Evolutionary conservation across 2,329 filamentous ascomycete genomes (phyloP).

Genomic region (Aspergillus pseudoviridinutans): DNA sequence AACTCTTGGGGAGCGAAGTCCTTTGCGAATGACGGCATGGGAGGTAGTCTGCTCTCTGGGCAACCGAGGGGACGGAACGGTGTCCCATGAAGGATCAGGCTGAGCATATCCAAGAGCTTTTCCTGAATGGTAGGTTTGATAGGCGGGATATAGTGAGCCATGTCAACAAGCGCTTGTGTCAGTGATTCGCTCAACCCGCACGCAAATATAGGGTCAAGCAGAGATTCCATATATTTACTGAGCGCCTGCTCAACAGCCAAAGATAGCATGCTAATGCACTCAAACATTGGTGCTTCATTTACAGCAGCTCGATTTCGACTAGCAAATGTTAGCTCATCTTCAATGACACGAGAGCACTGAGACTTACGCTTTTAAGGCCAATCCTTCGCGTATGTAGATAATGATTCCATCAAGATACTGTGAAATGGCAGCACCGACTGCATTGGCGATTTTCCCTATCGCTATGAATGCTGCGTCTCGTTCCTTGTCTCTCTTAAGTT

Average conservation of each 20-base stretch:
- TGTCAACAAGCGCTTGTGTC: slow-evolving; percentile 92
- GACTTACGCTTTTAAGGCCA: slow-evolving; percentile 68
- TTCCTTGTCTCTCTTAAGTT: slow-evolving; percentile 93
- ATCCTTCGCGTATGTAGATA: slow-evolving; percentile 85
- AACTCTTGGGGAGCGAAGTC: slow-evolving; percentile 82
- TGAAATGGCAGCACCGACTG: slow-evolving; percentile 89
- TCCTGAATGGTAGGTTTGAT: slow-evolving; percentile 92
- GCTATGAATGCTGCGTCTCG: slow-evolving; percentile 91
- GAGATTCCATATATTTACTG: slow-evolving; percentile 96
- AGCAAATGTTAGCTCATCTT: slow-evolving; percentile 25
- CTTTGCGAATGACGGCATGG: slow-evolving; percentile 78
- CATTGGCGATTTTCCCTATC: slow-evolving; percentile 93
- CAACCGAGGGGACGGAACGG: slow-evolving; percentile 90
- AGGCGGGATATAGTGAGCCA: slow-evolving; percentile 97
- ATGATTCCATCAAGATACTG: slow-evolving; percentile 94
- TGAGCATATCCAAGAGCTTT: slow-evolving; percentile 88
- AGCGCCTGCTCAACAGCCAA: slow-evolving; percentile 93
- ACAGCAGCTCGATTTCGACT: slow-evolving; percentile 53
- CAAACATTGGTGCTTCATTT: slow-evolving; percentile 76
- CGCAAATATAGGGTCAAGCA: slow-evolving; percentile 93
- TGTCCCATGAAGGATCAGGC: slow-evolving; percentile 85
- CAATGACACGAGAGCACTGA: neutral
- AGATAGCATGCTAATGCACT: slow-evolving; percentile 94
- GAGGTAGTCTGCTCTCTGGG: slow-evolving; percentile 76
- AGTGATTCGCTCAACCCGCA: slow-evolving; percentile 92